Evolutionary conservation across 106 monocot genomes (phyloP).

Genomic region (Dioscorea alata): DNA sequence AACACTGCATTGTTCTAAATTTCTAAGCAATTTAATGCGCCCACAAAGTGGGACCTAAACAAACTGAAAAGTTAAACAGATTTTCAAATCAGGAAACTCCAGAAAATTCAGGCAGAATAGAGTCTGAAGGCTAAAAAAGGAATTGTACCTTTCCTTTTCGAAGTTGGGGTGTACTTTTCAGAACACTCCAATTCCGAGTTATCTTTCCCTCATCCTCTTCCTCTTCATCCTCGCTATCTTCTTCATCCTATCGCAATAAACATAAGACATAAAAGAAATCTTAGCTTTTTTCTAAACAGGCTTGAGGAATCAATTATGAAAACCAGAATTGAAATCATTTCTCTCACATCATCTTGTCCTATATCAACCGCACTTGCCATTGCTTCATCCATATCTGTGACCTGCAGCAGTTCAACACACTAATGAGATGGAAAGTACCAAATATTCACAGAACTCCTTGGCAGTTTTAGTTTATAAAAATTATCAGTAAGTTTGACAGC

Average conservation of each 20-base stretch:
- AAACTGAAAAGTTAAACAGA: too few species aligned
- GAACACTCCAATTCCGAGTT: conserved; percentile 86
- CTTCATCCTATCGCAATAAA: conserved; percentile 47
- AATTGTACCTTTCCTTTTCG: conserved; percentile 57
- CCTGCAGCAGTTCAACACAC: conserved; percentile 13
- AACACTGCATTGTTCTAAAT: too few species aligned
- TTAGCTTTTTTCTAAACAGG: not conserved
- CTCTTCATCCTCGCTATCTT: conserved; percentile 58
- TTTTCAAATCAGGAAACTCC: too few species aligned
- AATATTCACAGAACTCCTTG: not conserved
- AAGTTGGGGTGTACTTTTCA: conserved; percentile 67
- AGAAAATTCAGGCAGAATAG: not conserved
- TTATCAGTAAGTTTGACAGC: not conserved
- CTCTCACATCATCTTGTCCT: conserved; percentile 86
- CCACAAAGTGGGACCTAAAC: too few species aligned
- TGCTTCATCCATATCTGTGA: conserved; percentile 82
- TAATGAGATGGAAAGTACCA: not conserved
- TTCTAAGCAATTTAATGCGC: too few species aligned
- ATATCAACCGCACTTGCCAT: conserved; percentile 97
- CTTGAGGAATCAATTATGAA: not conserved
- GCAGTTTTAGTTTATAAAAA: too few species aligned
- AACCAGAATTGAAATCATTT: not conserved
- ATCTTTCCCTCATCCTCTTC: conserved; percentile 58
- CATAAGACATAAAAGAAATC: not conserved
- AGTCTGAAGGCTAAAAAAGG: not conserved